phyloP scores from a whole-genome alignment of 441 rosid species.

The Theobroma grandiflorum region DNA sequence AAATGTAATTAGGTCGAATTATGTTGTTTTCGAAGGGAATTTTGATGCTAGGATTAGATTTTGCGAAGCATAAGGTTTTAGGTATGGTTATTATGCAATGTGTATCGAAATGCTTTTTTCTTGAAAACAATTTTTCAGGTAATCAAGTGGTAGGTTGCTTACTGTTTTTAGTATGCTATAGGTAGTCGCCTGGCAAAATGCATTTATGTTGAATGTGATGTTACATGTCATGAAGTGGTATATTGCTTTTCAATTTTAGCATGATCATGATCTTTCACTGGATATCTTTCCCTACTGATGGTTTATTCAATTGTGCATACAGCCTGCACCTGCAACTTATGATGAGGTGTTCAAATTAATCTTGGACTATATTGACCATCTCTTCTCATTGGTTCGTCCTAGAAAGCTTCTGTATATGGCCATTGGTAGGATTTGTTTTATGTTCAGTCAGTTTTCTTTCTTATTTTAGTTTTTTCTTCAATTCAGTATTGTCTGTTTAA shows the following conservation, averaged over 20 bases:
- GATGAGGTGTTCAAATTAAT: slow-evolving; percentile 87
- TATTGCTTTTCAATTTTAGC: not conserved
- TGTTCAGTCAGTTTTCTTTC: slow-evolving; percentile 14
- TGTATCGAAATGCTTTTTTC: not conserved
- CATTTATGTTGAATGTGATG: not conserved
- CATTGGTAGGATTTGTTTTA: slow-evolving; percentile 63
- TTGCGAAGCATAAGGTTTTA: not conserved
- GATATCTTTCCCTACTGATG: not conserved
- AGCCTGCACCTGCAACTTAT: slow-evolving; percentile 92
- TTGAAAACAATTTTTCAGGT: not conserved
- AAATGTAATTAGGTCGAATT: not conserved
- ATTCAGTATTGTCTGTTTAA: slow-evolving; percentile 5
- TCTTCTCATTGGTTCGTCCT: slow-evolving; percentile 88
- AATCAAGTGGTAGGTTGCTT: slow-evolving; percentile 2
- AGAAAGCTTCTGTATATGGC: slow-evolving; percentile 95
- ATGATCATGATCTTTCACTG: slow-evolving; percentile 12
- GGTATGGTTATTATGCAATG: not conserved
- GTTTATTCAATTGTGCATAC: slow-evolving; percentile 29
- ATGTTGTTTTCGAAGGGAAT: not conserved
- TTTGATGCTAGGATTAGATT: not conserved
- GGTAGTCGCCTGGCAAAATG: not conserved
- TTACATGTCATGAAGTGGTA: not conserved
- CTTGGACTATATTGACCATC: slow-evolving; percentile 90
- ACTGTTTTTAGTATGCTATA: not conserved
- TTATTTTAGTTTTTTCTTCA: slow-evolving; percentile 11